Evolutionary conservation across 305 asterid genomes (phyloP).

Genomic region (Fraxinus sp.): DNA sequence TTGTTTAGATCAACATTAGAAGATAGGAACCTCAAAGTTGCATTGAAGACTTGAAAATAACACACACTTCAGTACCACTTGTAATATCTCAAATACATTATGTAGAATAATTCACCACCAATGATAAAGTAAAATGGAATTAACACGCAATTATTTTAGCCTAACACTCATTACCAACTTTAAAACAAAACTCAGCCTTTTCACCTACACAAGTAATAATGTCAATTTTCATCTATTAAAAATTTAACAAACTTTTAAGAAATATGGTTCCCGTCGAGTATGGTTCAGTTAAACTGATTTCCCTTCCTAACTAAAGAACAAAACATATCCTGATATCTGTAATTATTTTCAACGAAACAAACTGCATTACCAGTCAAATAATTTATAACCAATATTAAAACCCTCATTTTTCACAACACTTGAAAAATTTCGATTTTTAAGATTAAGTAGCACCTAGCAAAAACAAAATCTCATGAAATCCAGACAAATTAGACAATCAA

Average conservation of each 20-base stretch:
- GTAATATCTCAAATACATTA: neutral
- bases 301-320: neutral
- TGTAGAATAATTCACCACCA: neutral
- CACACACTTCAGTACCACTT: neutral
- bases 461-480: conserved; percentile 2
- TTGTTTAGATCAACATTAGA: neutral
- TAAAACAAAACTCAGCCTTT: neutral
- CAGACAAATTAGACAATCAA: neutral
- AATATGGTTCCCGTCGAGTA: neutral
- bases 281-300: conserved; percentile 1
- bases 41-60: neutral
- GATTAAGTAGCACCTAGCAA: neutral
- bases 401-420: conserved; percentile 12
- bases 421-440: neutral
- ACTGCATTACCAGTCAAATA: neutral
- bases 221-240: neutral
- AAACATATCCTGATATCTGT: neutral
- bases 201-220: neutral
- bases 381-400: conserved; percentile 10
- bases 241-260: neutral
- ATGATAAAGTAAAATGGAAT: neutral
- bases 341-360: neutral
- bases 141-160: neutral
- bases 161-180: neutral
- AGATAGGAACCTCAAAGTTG: neutral